Evolutionary conservation across 2,329 filamentous ascomycete genomes (phyloP).

Genomic region (Huntiella omanensis): DNA sequence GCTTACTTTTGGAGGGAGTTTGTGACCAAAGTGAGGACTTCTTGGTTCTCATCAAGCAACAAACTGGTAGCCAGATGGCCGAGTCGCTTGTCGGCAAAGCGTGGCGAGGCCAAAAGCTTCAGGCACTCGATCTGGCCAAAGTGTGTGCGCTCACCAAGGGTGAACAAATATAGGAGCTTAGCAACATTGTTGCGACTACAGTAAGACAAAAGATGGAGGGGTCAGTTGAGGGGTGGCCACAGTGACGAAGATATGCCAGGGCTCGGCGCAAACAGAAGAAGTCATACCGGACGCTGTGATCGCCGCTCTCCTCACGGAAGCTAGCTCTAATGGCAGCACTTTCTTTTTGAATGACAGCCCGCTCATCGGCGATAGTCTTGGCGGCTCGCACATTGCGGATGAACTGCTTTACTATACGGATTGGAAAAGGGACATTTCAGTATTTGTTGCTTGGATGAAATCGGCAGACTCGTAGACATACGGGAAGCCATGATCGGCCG

Average conservation of each 20-base stretch:
- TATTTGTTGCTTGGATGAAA: neutral
- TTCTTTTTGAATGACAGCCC: constrained; percentile 96
- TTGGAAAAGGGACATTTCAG: constrained; percentile 2
- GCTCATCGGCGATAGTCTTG: constrained; percentile 97
- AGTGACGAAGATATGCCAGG: neutral
- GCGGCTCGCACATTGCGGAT: constrained; percentile 97
- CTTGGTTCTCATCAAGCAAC: constrained; percentile 92
- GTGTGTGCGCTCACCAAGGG: constrained; percentile 88
- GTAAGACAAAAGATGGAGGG: neutral
- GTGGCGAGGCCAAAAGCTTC: constrained; percentile 87
- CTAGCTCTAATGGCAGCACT: constrained; percentile 94
- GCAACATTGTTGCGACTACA: constrained; percentile 92
- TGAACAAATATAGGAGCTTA: constrained; percentile 95
- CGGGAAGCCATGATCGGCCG: constrained; percentile 11
- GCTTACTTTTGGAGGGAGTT: constrained; percentile 91
- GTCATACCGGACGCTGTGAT: constrained; percentile 66
- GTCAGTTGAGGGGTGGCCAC: too few relatives aligned
- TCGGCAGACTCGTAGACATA: constrained; percentile 7
- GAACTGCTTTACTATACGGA: constrained; percentile 78
- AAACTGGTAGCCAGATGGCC: constrained; percentile 94
- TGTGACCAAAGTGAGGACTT: constrained; percentile 89
- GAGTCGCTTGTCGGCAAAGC: constrained; percentile 92
- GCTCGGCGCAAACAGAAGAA: neutral
- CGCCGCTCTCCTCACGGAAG: constrained; percentile 90
- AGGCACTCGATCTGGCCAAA: constrained; percentile 99